Conservation (phyloP, 371 early-diverging fungal species). For the Mucor velutinosus region DNA sequence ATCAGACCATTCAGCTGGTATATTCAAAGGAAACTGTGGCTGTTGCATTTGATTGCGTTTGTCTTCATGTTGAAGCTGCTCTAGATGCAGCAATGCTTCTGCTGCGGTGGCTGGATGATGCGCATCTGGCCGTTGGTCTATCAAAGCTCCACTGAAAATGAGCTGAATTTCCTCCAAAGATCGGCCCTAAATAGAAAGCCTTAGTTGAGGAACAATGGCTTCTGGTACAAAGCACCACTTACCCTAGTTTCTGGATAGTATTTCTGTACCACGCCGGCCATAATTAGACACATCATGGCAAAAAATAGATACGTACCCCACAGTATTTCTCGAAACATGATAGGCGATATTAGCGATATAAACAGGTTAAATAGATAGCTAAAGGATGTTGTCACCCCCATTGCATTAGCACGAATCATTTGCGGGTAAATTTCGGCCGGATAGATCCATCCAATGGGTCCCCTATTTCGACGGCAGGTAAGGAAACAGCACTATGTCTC, state of each 20-base stretch:
- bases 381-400: slow-evolving; percentile 80
- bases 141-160: slow-evolving; percentile 49
- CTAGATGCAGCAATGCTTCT: slow-evolving; percentile 37
- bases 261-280: slow-evolving; percentile 61
- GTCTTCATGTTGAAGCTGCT: slow-evolving; percentile 26
- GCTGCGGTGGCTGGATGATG: slow-evolving; percentile 55
- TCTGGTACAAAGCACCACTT: not conserved
- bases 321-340: slow-evolving; percentile 55
- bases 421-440: slow-evolving; percentile 64
- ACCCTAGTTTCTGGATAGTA: slow-evolving; percentile 78
- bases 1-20: slow-evolving; percentile 13
- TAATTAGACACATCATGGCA: slow-evolving; percentile 55
- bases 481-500: not conserved
- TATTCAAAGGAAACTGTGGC: slow-evolving; percentile 1
- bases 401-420: slow-evolving; percentile 76
- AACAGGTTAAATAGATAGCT: slow-evolving; percentile 83
- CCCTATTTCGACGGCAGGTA: slow-evolving; percentile 38
- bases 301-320: slow-evolving; percentile 70
- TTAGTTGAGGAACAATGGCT: not conserved
- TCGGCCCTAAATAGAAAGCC: slow-evolving; percentile 17
- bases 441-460: slow-evolving; percentile 90
- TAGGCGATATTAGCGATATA: slow-evolving; percentile 62
- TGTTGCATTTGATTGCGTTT: slow-evolving; percentile 12
- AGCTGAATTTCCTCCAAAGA: slow-evolving; percentile 52
- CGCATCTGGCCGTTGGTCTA: slow-evolving; percentile 46